Percentiles rank a stretch among this genome's conserved stretches.
Conservation (phyloP, 257 asterid genomes). For the Gentiana straminea region DNA sequence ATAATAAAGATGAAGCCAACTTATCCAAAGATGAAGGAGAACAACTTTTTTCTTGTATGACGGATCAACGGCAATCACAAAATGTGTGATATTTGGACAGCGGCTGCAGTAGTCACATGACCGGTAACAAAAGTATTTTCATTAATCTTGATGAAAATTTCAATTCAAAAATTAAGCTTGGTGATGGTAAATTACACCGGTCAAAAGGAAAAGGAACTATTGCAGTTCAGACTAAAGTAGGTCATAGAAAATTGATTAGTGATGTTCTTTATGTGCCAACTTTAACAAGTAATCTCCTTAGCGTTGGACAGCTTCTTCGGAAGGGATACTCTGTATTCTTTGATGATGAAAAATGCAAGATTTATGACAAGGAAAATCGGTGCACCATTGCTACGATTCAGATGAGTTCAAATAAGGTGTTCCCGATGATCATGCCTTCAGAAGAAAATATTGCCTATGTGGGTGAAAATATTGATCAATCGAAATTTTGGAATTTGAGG, state of each 20-base stretch:
- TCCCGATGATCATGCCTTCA: background rate
- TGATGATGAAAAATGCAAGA: too few species aligned
- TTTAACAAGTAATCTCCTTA: background rate
- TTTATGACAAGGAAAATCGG: background rate
- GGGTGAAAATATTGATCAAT: background rate
- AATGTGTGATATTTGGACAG: background rate
- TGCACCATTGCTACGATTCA: background rate
- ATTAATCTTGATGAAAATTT: background rate
- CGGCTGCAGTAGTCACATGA: background rate
- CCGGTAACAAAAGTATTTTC: background rate
- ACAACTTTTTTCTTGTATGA: background rate
- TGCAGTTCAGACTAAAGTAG: background rate
- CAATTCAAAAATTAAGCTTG: background rate
- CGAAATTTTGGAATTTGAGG: background rate
- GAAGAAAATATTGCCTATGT: background rate
- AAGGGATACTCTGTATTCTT: background rate
- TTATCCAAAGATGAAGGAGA: background rate
- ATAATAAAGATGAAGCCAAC: background rate
- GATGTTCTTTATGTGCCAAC: background rate
- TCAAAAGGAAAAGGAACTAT: conserved; percentile 9
- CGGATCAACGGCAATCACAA: background rate
- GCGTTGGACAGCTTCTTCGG: background rate
- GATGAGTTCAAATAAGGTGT: background rate
- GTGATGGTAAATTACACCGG: conserved; percentile 1
- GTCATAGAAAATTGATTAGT: background rate